A percentile compares a stretch with the other conserved stretches of the same genome.
phyloP scores from a whole-genome alignment of 2,329 filamentous ascomycete genomes.

The Talaromyces sp. region DNA sequence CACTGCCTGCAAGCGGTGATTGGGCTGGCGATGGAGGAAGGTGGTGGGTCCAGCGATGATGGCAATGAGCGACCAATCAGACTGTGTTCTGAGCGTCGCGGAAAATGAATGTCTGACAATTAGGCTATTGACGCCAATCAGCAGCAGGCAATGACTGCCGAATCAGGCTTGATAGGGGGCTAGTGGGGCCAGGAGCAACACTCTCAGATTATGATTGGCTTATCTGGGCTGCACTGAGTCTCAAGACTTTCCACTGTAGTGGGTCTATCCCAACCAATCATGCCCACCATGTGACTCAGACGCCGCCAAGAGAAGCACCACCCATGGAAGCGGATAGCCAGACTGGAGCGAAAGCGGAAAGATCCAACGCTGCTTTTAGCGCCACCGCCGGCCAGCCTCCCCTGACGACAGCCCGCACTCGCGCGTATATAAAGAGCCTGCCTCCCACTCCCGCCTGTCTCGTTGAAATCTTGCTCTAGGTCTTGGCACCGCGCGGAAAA shows the following conservation, averaged over 20 bases:
- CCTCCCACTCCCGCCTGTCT: constrained; percentile 33
- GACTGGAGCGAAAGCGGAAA: constrained; percentile 4
- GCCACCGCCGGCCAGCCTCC: constrained; percentile 37
- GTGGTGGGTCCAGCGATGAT: constrained; percentile 21
- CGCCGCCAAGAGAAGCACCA: constrained; percentile 19
- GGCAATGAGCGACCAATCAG: background rate
- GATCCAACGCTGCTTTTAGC: constrained; percentile 35
- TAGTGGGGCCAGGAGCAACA: constrained; percentile 15
- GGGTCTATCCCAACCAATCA: background rate
- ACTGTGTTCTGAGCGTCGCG: background rate
- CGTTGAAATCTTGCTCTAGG: constrained; percentile 34
- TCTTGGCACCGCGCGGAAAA: constrained; percentile 41
- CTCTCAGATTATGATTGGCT: constrained; percentile 23
- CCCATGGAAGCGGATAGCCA: constrained; percentile 22
- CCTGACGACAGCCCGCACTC: constrained; percentile 35
- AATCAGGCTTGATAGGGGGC: constrained; percentile 6
- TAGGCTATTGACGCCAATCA: background rate
- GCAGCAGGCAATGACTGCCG: background rate
- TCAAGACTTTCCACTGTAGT: background rate
- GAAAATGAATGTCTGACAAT: constrained; percentile 24
- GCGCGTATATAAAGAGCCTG: constrained; percentile 41
- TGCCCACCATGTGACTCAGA: background rate
- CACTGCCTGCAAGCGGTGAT: constrained; percentile 29
- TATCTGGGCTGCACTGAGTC: background rate
- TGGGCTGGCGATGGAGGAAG: constrained; percentile 25